Base-by-base conservation (phyloP, 192 early-diverging fungal species). In the Spizellomyces sp. region DNA sequence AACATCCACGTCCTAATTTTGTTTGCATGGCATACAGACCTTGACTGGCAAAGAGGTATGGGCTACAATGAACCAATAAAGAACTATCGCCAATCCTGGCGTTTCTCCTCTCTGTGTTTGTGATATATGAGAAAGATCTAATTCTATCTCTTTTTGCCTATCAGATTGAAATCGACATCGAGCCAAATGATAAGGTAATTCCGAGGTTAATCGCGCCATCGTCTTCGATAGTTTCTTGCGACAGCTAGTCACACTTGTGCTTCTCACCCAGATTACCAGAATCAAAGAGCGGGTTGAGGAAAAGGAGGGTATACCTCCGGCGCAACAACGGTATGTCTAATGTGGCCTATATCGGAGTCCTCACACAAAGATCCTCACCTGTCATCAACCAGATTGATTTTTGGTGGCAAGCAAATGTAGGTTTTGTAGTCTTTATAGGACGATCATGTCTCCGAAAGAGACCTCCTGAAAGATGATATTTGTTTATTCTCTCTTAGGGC, bases 221-320 rank as follows among this genome's bases (percentile, higher is more conserved):
- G 42, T 61, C 6, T 61, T 15, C 42, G 5, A 41, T 5, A 5
- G 59, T 36, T 36, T 36, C 27, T 61, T 61, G 17, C 9, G 59
- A 19, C 17, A 15, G 15, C 59, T 41, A 41, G 15, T 15, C 22
- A 27, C 21, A 61, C 36, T 7, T 41, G 36, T 61, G 15, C 5
- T 42, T 41, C 14, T 45, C 42, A 4, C 6, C n/a, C 60, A 91
- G 86, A 88, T 95, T 77, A 81, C 88, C 46, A 82, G 91, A 48
- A 91, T 99, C 81, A 98, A 98, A 80, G 90, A 97, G 69, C 81
- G 88, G 66, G 89, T 99, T 52, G 94, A 98, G 71, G 94, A 94
- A 79, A 96, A 96, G 82, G 95, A 97, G 76, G 97, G 96, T 63
- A 99, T 99, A 66, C 96, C 97, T 6, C 96, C 96, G 41, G 84